phyloP scores from a whole-genome alignment of 495 filamentous ascomycete species.

The Xylaria intraflava region DNA sequence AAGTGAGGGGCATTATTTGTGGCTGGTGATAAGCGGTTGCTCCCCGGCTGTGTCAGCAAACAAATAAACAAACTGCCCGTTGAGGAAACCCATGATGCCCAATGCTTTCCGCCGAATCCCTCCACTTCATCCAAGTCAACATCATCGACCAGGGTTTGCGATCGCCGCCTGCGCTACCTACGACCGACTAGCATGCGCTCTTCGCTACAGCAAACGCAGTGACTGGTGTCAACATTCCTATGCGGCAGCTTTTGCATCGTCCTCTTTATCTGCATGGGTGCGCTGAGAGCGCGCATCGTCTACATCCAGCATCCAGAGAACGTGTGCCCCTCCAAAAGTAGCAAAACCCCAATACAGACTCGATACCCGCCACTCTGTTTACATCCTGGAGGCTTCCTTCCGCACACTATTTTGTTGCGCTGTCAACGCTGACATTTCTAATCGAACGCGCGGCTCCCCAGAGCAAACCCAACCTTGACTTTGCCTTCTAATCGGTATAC shows the following conservation, averaged over 20 bases:
- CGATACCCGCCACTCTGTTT: not conserved
- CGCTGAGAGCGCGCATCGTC: conserved; percentile 20
- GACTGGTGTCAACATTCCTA: conserved; percentile 12
- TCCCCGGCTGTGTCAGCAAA: conserved; percentile 15
- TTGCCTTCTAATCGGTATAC: conserved; percentile 9
- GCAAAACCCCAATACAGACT: not conserved
- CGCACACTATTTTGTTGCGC: not conserved
- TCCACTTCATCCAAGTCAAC: not conserved
- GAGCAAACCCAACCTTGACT: not conserved
- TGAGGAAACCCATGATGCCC: conserved; percentile 17
- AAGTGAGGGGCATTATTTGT: not conserved
- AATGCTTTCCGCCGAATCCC: not conserved
- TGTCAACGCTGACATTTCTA: not conserved
- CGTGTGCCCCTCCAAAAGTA: not conserved
- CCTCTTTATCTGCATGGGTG: conserved; percentile 20
- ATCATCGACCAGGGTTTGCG: not conserved
- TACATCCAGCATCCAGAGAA: not conserved
- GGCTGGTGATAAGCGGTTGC: conserved; percentile 17
- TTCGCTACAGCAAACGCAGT: not conserved
- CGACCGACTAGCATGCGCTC: not conserved
- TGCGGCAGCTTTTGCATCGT: conserved; percentile 12
- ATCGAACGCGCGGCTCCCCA: not conserved
- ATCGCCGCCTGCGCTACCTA: not conserved
- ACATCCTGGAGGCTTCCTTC: not conserved
- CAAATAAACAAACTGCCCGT: conserved; percentile 34